These are phyloP conservation scores for Coniochaeta prunicola DNA, from an alignment of 2,329 filamentous ascomycete genomes.

Conservation along the genomic window DNA sequence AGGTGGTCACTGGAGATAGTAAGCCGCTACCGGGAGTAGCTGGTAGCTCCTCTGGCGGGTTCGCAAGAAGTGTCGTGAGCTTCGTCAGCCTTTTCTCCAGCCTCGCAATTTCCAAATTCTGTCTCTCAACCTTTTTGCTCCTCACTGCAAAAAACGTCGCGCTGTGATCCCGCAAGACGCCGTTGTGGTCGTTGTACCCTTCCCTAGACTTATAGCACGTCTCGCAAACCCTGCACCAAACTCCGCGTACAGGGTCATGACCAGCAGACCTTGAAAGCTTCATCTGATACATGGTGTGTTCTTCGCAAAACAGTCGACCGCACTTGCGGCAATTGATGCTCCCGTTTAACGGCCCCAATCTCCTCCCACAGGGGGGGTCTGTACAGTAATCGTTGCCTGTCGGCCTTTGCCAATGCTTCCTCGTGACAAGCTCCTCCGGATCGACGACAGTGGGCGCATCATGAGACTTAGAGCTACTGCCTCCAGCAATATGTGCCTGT, in stretches of 20 bases:
- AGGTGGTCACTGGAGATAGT: slow-evolving; percentile 51
- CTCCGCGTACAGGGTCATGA: slow-evolving; percentile 82
- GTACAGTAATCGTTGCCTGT: slow-evolving; percentile 73
- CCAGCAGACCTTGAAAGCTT: slow-evolving; percentile 83
- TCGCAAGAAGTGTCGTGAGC: slow-evolving; percentile 75
- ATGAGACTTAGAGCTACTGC: slow-evolving; percentile 26
- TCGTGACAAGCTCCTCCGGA: slow-evolving; percentile 83
- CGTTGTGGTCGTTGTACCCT: slow-evolving; percentile 86
- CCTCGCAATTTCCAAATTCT: slow-evolving; percentile 79
- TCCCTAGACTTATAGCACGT: slow-evolving; percentile 98
- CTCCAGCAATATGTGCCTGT: slow-evolving; percentile 20
- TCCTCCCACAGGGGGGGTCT: slow-evolving; percentile 77
- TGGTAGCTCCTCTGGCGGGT: slow-evolving; percentile 58
- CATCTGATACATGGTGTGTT: slow-evolving; percentile 99
- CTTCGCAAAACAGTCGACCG: slow-evolving; percentile 88
- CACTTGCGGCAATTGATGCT: slow-evolving; percentile 92
- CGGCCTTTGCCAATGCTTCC: slow-evolving; percentile 79
- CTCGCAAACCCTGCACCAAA: slow-evolving; percentile 94
- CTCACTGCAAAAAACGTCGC: slow-evolving; percentile 63
- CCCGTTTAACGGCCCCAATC: slow-evolving; percentile 70
- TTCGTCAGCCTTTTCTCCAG: slow-evolving; percentile 89
- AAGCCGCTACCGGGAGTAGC: slow-evolving; percentile 38
- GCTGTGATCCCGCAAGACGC: slow-evolving; percentile 65
- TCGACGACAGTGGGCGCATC: slow-evolving; percentile 48
- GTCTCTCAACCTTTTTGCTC: slow-evolving; percentile 72